phyloP scores from a whole-genome alignment of 257 asterid genomes.

The Fraxinus quadrangulata region DNA sequence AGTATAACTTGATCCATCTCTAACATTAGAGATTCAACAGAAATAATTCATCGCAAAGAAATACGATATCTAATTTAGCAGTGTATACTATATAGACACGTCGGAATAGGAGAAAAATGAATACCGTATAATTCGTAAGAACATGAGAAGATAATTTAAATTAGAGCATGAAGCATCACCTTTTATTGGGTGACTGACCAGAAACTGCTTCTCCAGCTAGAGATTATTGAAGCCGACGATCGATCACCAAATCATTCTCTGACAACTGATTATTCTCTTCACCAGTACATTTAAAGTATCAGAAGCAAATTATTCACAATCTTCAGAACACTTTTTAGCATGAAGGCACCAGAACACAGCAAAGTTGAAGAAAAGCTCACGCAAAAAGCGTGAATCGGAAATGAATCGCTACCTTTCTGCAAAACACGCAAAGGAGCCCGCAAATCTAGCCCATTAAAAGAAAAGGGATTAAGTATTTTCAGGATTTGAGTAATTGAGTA shows the following conservation, averaged over 20 bases:
- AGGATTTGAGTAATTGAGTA: neutral
- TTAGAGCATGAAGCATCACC: neutral
- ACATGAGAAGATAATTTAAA: neutral
- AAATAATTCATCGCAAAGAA: neutral
- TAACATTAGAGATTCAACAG: neutral
- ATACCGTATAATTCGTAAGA: neutral
- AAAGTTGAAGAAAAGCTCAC: constrained; percentile 18
- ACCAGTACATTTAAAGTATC: neutral
- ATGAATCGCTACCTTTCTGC: constrained; percentile 17
- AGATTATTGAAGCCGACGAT: neutral
- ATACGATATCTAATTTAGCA: neutral
- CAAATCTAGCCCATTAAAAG: constrained; percentile 23
- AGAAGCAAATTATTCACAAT: neutral
- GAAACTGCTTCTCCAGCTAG: neutral
- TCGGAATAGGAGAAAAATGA: neutral
- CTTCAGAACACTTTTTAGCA: neutral
- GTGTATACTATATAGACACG: neutral
- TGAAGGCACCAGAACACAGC: neutral
- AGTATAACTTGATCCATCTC: neutral
- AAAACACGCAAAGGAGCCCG: constrained; percentile 38
- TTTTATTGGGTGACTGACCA: neutral
- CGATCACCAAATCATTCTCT: neutral
- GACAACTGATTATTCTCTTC: neutral
- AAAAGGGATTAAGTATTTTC: neutral
- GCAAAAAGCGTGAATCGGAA: constrained; percentile 26